Evolutionary conservation across 2,329 filamentous ascomycete genomes (phyloP), one percentile per base, ranked within the genome.

Genomic region (Aspergillus proliferans): DNA sequence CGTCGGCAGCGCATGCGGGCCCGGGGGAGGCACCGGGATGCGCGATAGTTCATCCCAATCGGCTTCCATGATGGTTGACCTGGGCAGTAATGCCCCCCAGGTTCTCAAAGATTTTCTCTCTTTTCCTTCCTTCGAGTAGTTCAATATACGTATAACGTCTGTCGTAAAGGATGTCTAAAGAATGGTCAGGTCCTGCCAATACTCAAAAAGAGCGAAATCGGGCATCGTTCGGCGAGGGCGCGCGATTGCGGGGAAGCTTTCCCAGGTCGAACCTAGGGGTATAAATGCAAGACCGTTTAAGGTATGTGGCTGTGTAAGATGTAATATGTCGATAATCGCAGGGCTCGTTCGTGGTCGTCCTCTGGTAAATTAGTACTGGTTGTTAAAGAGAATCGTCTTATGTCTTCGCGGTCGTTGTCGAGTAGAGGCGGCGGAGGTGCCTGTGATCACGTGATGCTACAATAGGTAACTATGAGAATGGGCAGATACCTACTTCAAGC

Each of bases 1-100:
- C 19, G 86, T 86, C 40, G 84, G 80, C 62, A 86, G 75, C 57
- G 80, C 80, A 73, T 86, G 84, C 62, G 83, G 77, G 65, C 82
- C 85, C 62, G 87, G 84, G 61, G 87, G 84, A 68, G 89, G 88
- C 71, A 94, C 82, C 67, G 84, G 80, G 72, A 93, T 83, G 71
- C 89, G 86, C 71, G 84, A 82, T 70, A 95, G 83, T 86, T 95
- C 67, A 64, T 70, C 65, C 67, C 71, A 75, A 54, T 76, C 73
- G 52, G 71, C 69, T 63, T 75, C 73, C 73, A 76, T 76, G 52
- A 55, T 48, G 50, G 51, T 46, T 48, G 56, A 52, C 52, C 50
- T 43, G 53, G 52, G 50, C 48, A 24, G 19, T 46, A 30, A 30
- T 30, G 26, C 9, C 28, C 52, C 51, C 51, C 54, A 48, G 19